phyloP scores from a whole-genome alignment of 768 basidiomycete species.

The Cystofilobasidium capitatum region DNA sequence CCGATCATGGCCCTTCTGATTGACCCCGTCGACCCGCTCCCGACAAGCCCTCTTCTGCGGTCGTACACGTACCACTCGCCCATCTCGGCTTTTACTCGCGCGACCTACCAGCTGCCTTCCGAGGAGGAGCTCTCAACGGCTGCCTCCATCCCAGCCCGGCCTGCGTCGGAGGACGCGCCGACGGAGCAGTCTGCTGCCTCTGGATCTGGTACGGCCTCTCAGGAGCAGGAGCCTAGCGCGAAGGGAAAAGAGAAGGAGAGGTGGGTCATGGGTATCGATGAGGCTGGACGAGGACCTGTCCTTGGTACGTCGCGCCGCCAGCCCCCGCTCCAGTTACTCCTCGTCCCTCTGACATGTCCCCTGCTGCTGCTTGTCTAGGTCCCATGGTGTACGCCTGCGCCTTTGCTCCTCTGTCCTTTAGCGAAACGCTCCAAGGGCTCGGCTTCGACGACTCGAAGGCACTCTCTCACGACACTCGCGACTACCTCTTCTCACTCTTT shows the following conservation, averaged over 20 bases:
- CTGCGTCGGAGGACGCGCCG: conserved; percentile 33
- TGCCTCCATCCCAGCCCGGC: conserved; percentile 10
- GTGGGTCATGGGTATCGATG: conserved; percentile 97
- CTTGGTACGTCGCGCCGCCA: conserved; percentile 47
- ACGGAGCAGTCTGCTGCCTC: conserved; percentile 29
- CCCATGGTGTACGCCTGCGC: conserved; percentile 94
- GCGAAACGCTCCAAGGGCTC: conserved; percentile 59
- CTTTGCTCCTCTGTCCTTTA: conserved; percentile 74
- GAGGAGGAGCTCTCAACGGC: background rate
- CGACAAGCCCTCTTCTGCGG: conserved; percentile 27
- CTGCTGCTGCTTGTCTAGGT: conserved; percentile 30
- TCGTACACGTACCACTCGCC: conserved; percentile 35
- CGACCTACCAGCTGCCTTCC: background rate
- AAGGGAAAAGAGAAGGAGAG: conserved; percentile 40
- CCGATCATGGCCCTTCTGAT: background rate
- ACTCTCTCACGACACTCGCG: conserved; percentile 59
- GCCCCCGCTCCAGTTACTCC: background rate
- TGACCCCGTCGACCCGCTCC: conserved; percentile 24
- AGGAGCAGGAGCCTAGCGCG: conserved; percentile 13
- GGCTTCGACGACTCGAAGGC: conserved; percentile 97
- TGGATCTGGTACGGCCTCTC: background rate
- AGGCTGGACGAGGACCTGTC: conserved; percentile 92
- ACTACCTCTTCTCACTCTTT: conserved; percentile 30
- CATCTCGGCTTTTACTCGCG: conserved; percentile 7
- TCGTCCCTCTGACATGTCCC: background rate